Evolutionary conservation across 805 yeast genomes (phyloP), one percentile per base, ranked within the genome.

Genomic region (Barnettozyma siamensis): DNA sequence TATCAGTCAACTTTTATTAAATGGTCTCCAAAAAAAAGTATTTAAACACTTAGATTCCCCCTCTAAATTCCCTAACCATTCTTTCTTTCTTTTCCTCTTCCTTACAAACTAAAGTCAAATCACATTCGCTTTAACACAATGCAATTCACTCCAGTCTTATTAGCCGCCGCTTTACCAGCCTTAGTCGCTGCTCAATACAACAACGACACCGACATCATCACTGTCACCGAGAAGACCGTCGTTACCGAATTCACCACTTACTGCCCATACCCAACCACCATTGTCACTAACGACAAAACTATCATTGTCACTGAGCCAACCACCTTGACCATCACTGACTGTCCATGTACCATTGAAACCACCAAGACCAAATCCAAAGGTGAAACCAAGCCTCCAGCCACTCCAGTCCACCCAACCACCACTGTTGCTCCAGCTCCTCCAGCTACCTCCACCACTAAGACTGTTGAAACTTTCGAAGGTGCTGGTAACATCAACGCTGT

Each of bases 301-400:
- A 74, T 77, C 77, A 77, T 83, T 51, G 88, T 82, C 60, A 78
- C 89, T 47, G 80, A 64, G 57, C 79, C 91, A 47, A 83, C 91
- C 63, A 85, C 94, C 54, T 66, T 86, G 57, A 85, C 93, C 64
- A 74, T 85, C 76, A 83, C 94, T 58, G 82, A 86, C 73, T 80
- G 85, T 67, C 89, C 89, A 62, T 86, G 95, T 73, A 83, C 91
- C 60, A 58, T 78, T 58, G 73, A 78, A 32, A 49, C 52, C 31
- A 43, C 62, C 11, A 24, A 42, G 43, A 42, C 43, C 30, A 28
- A 32, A 3, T 28, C 38, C 24, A 21, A 21, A 31, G 28, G 18
- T 18, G 17, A 27, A 19, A 15, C 32, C 3, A 10, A 7, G 23
- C 16, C 29, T 10, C 15, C 33, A 18, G 21, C 17, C 33, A 28